Base-by-base conservation (phyloP, 345 rosid genomes). In the Eucalyptus camaldulensis region DNA sequence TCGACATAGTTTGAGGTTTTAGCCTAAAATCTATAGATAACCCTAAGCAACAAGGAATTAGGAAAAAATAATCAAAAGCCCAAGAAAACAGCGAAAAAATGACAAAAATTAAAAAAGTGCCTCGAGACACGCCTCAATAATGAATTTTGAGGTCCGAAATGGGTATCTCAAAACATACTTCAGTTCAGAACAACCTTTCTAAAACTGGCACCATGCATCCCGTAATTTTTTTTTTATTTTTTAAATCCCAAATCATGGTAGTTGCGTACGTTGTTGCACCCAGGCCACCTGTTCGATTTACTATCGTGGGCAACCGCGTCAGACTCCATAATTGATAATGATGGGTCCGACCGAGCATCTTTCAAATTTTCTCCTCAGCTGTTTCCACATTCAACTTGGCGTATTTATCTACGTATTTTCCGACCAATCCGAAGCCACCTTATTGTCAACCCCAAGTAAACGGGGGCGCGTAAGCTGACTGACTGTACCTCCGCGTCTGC, bases 291-390 rank as follows among this genome's bases (percentile, higher is more conserved):
- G 83, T 9, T 21, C 6, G 25, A 37, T 33, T 72, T 5, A 40
- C 24, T 2, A 37, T 37, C 6, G n/a, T 65, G 45, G 27, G 45
- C 45, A 37, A 10, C 81, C 81, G 81, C 10, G 25, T 17, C 45
- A 17, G 81, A 43, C 7, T 4, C 22, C 45, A 37, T 37, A 10
- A 10, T 72, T 19, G 45, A 72, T 72, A 5, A 10, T 60, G 67
- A 60, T 60, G 0, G 25, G 27, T 19, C 0, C 12, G 81, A 2
- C 45, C 14, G 22, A 5, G 12, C 81, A 37, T 10, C 8, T 10
- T 76, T 37, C 25, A 0, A 3, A 3, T 37, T 76, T 53, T 17
- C 12, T 31, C 2, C 7, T 19, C 0, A 3, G 12, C 10, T 21
- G 12, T 37, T 11, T 37, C 45, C 27, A 19, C 10, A 1, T 3